phyloP scores from a whole-genome alignment of 2,329 filamentous ascomycete genomes.

The Pezicula neosporulosa region DNA sequence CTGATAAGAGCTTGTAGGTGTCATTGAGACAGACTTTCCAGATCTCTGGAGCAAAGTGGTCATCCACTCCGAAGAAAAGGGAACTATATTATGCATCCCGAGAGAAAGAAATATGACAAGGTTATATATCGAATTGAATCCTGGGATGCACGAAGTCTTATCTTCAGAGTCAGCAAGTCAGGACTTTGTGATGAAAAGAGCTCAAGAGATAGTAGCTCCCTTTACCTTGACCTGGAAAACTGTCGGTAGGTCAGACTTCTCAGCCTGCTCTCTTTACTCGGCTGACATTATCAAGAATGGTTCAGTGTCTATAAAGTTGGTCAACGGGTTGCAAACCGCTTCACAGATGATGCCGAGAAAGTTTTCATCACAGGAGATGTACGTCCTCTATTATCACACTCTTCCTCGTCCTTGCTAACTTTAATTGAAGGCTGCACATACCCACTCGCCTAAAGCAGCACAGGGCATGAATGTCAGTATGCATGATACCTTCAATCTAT shows the following conservation, averaged over 20 bases:
- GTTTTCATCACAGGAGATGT: constrained; percentile 53
- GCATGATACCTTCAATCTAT: constrained; percentile 60
- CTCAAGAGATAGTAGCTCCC: constrained; percentile 56
- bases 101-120: constrained; percentile 56
- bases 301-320: constrained; percentile 57
- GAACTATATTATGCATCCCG: constrained; percentile 60
- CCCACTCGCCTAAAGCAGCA: constrained; percentile 60
- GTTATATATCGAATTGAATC: constrained; percentile 60
- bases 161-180: constrained; percentile 42
- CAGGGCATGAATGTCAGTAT: constrained; percentile 57
- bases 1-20: constrained; percentile 34
- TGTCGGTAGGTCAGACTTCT: constrained; percentile 67
- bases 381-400: constrained; percentile 35
- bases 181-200: constrained; percentile 68
- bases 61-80: constrained; percentile 48
- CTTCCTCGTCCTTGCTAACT: constrained; percentile 30
- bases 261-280: constrained; percentile 13
- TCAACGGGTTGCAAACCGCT: constrained; percentile 55
- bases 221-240: constrained; percentile 61
- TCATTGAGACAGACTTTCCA: constrained; percentile 42
- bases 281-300: constrained; percentile 62
- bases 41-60: constrained; percentile 58
- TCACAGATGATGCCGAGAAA: constrained; percentile 45
- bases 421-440: constrained; percentile 47
- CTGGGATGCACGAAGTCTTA: constrained; percentile 38